These are phyloP conservation scores for Tulasnella sp. DNA, from an alignment of 768 basidiomycete species.

Conservation along the genomic window DNA sequence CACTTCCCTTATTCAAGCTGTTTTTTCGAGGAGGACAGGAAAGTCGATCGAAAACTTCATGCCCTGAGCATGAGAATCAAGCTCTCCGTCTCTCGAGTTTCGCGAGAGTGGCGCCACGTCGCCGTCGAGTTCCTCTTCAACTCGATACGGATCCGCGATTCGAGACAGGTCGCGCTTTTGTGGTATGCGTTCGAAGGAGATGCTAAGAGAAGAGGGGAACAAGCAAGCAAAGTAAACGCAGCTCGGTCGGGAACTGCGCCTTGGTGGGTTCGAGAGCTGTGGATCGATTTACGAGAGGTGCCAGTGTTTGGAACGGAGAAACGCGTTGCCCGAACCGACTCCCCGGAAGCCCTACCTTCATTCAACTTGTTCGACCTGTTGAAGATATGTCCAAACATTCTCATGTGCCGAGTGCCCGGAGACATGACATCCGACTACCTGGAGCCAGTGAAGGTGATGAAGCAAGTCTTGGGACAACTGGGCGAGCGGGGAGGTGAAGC, in stretches of 20 bases:
- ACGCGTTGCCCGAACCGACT: neutral
- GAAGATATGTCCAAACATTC: neutral
- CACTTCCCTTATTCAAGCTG: neutral
- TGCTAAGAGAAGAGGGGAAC: neutral
- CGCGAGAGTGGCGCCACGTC: neutral
- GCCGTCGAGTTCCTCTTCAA: neutral
- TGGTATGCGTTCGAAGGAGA: neutral
- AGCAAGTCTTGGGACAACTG: too few relatives aligned
- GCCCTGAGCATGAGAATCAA: conserved; percentile 3
- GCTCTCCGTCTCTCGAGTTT: neutral
- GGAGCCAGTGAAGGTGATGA: neutral
- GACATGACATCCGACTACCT: neutral
- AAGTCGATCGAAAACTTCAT: neutral
- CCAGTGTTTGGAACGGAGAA: too few relatives aligned
- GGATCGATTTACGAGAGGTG: neutral
- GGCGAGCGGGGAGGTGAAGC: too few relatives aligned
- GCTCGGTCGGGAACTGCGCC: neutral
- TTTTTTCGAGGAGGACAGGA: neutral
- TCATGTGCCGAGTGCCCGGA: neutral
- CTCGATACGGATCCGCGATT: neutral
- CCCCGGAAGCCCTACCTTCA: neutral
- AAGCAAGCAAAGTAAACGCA: neutral
- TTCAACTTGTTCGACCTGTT: neutral
- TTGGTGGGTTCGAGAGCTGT: neutral
- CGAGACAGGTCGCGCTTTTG: neutral